Evolutionary conservation across 2,329 filamentous ascomycete genomes (phyloP).

Genomic region (Diaporthe caulivora): DNA sequence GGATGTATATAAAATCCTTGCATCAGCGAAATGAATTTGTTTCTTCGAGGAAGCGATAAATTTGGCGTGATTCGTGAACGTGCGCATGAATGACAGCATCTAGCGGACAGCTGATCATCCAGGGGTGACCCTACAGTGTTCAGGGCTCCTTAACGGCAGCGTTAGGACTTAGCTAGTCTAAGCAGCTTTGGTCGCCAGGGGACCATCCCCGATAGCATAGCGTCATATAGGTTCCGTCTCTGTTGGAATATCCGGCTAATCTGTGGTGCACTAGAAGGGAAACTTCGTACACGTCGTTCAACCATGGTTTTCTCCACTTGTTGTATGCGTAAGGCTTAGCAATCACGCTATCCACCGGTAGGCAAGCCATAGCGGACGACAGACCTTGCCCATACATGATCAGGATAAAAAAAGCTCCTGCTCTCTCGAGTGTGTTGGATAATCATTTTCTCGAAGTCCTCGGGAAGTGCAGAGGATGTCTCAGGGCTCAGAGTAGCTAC

Average conservation of each 20-base stretch:
- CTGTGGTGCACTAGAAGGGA: neutral
- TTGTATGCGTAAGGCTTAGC: neutral
- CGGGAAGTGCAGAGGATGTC: neutral
- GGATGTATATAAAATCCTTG: conserved; percentile 12
- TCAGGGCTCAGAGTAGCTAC: neutral
- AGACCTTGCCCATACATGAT: neutral
- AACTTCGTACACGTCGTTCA: neutral
- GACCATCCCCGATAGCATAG: neutral
- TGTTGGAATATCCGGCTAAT: neutral
- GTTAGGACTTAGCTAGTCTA: no score
- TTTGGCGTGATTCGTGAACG: neutral
- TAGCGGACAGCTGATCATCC: neutral
- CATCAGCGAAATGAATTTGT: neutral
- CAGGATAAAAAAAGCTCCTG: neutral
- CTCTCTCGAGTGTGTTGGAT: neutral
- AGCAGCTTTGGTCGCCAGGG: neutral
- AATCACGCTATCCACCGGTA: neutral
- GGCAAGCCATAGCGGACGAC: neutral
- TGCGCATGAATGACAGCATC: neutral
- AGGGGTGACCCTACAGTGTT: neutral
- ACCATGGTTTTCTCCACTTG: neutral
- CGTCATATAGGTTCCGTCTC: neutral
- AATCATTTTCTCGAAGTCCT: neutral
- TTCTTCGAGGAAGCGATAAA: neutral
- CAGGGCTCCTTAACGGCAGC: neutral